Percentiles rank a stretch among this genome's conserved stretches.
These are phyloP conservation scores for Crithidia bombi DNA, from an alignment of 208 protist species.

Conservation along the genomic window DNA sequence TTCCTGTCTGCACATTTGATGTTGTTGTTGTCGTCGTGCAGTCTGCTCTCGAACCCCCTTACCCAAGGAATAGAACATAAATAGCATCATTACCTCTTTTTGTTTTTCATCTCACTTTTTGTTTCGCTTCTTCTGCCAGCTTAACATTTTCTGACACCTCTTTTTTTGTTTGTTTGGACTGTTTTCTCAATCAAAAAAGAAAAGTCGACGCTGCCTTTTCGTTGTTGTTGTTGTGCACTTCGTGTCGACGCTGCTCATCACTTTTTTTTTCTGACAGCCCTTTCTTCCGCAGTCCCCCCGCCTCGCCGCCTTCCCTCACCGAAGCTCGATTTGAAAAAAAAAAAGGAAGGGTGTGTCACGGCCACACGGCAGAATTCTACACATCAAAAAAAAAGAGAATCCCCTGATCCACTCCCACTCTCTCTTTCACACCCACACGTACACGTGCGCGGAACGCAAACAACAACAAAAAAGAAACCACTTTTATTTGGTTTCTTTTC, in stretches of 20 bases:
- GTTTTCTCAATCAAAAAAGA: slow-evolving; percentile 8
- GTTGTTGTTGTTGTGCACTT: neutral
- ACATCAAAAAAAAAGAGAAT: slow-evolving; percentile 13
- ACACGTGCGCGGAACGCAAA: no score
- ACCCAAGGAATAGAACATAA: slow-evolving; percentile 21
- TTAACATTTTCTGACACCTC: slow-evolving; percentile 3
- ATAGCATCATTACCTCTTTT: slow-evolving; percentile 29
- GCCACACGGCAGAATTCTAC: no score
- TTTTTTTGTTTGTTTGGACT: slow-evolving; percentile 18
- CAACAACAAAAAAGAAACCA: slow-evolving; percentile 14
- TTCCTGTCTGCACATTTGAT: neutral
- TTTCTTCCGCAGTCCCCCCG: neutral
- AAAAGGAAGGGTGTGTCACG: neutral
- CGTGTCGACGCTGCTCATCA: slow-evolving; percentile 8
- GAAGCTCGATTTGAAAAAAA: neutral
- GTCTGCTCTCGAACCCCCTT: neutral
- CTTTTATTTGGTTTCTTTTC: no score
- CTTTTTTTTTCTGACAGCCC: slow-evolving; percentile 3
- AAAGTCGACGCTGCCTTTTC: slow-evolving; percentile 1
- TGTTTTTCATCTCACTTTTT: neutral
- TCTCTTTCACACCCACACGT: no score
- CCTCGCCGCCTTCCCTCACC: neutral
- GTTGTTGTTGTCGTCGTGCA: neutral
- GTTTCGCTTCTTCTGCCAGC: neutral
- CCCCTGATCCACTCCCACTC: no score